Evolutionary conservation across 2,329 filamentous ascomycete genomes (phyloP).

Genomic region (Aspergillus ustus): DNA sequence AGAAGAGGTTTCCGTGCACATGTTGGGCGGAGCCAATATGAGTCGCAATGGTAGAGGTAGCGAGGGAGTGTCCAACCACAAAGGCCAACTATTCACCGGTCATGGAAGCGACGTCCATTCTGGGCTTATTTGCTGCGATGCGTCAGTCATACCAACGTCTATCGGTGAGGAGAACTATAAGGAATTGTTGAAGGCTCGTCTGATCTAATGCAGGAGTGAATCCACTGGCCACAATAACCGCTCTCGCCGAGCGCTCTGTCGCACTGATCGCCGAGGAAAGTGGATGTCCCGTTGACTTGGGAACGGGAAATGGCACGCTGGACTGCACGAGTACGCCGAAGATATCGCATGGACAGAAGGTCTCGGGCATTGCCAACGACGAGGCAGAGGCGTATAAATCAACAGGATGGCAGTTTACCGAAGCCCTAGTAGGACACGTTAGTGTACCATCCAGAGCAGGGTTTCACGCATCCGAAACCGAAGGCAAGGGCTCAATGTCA

Average conservation of each 20-base stretch:
- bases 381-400: neutral
- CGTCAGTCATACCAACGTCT: slow-evolving; percentile 63
- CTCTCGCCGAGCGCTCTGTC: slow-evolving; percentile 68
- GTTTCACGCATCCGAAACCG: slow-evolving; percentile 1
- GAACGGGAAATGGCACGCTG: slow-evolving; percentile 19
- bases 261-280: slow-evolving; percentile 53
- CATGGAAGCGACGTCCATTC: slow-evolving; percentile 55
- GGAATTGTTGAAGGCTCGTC: neutral
- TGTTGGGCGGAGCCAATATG: slow-evolving; percentile 69
- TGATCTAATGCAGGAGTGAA: slow-evolving; percentile 52
- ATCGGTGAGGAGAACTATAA: slow-evolving; percentile 44
- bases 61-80: slow-evolving; percentile 65
- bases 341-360: neutral
- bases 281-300: slow-evolving; percentile 50
- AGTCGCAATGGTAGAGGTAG: slow-evolving; percentile 61
- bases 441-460: neutral
- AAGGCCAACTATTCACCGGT: slow-evolving; percentile 64
- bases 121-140: slow-evolving; percentile 67
- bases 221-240: slow-evolving; percentile 71
- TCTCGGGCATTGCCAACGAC: neutral
- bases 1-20: slow-evolving; percentile 60
- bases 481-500: slow-evolving; percentile 13
- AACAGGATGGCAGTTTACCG: slow-evolving; percentile 25
- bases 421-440: slow-evolving; percentile 21
- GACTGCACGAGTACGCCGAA: neutral